Percentiles rank a stretch among this genome's conserved stretches.
Conservation (phyloP, 2,329 filamentous ascomycete genomes). For the Verticillium alfalfae region DNA sequence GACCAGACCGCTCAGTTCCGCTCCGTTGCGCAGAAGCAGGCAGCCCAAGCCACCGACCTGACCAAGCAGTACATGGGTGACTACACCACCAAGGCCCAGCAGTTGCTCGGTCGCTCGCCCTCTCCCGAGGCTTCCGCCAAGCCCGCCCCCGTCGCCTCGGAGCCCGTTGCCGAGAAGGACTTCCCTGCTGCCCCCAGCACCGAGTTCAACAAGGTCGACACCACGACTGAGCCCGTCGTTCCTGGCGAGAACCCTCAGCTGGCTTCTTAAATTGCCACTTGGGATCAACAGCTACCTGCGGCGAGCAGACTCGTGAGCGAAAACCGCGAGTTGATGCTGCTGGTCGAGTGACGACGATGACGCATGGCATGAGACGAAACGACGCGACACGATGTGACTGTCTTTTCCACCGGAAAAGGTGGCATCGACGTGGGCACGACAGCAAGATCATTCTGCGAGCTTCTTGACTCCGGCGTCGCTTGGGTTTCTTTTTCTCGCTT, state of each 20-base stretch:
- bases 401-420: background rate
- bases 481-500: background rate
- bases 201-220: conserved; percentile 14
- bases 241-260: conserved; percentile 19
- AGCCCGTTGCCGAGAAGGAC: conserved; percentile 12
- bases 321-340: conserved; percentile 3
- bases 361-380: conserved; percentile 7
- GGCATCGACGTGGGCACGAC: background rate
- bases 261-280: conserved; percentile 11
- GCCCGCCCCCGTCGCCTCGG: conserved; percentile 17
- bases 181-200: conserved; percentile 13
- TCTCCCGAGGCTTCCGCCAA: conserved; percentile 35
- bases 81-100: conserved; percentile 63
- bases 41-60: conserved; percentile 54
- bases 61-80: conserved; percentile 65
- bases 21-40: conserved; percentile 57
- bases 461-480: background rate
- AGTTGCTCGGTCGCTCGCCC: conserved; percentile 46
- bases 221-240: conserved; percentile 17
- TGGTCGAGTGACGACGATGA: conserved; percentile 10
- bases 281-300: background rate
- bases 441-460: background rate
- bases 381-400: background rate
- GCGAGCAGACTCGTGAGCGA: background rate
- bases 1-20: conserved; percentile 60